These are phyloP conservation scores for Zoysia matrella DNA, from an alignment of 202 grass and related monocot genomes.

Conservation along the genomic window DNA sequence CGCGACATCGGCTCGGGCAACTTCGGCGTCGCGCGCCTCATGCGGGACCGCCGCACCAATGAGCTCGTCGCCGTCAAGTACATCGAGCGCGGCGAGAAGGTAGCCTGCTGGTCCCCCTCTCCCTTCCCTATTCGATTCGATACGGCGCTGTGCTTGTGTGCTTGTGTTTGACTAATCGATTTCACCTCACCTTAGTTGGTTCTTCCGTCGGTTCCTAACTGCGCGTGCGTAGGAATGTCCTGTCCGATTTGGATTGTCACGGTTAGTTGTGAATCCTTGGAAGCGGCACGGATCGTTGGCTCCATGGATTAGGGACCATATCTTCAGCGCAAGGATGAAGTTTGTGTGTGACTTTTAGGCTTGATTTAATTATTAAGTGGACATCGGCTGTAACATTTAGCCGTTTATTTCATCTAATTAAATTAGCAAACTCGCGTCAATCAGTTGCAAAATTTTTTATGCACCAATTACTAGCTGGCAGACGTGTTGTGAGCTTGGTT, in stretches of 20 bases:
- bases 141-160: background rate
- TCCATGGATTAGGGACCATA: slow-evolving; percentile 1
- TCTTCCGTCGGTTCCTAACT: slow-evolving; percentile 1
- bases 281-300: background rate
- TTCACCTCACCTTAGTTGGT: slow-evolving; percentile 7
- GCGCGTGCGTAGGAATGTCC: background rate
- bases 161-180: slow-evolving; percentile 27
- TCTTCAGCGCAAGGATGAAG: slow-evolving; percentile 7
- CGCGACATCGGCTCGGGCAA: slow-evolving; percentile 88
- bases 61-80: slow-evolving; percentile 92
- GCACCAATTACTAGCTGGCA: background rate
- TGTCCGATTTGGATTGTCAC: slow-evolving; percentile 20
- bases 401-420: slow-evolving; percentile 20
- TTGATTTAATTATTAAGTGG: slow-evolving; percentile 18
- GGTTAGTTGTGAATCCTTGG: slow-evolving; percentile 8
- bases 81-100: slow-evolving; percentile 91
- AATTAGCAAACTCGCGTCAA: background rate
- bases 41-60: slow-evolving; percentile 77
- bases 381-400: slow-evolving; percentile 3
- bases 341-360: slow-evolving; percentile 11
- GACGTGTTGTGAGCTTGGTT: slow-evolving; percentile 2
- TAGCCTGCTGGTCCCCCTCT: slow-evolving; percentile 6
- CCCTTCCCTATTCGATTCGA: background rate
- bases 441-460: background rate
- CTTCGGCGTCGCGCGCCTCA: slow-evolving; percentile 82